These are phyloP conservation scores for Rasamsonia emersonii DNA, from an alignment of 2,329 filamentous ascomycete species.

Conservation along the genomic window DNA sequence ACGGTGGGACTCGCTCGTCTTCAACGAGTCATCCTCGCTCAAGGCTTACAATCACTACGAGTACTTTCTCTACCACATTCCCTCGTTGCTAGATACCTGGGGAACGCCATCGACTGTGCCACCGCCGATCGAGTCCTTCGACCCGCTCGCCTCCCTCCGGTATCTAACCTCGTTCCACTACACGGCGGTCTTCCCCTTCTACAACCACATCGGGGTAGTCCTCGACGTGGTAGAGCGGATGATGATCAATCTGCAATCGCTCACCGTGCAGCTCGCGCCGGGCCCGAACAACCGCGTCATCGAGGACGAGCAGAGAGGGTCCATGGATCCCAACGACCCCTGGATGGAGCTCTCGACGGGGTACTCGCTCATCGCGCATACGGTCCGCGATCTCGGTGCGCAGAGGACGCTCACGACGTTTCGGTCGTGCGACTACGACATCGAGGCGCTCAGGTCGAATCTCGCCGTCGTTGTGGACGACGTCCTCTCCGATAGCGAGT, in stretches of 20 bases:
- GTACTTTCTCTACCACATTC: conserved; percentile 58
- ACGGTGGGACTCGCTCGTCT: conserved; percentile 55
- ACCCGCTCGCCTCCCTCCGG: conserved; percentile 39
- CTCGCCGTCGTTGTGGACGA: conserved; percentile 17
- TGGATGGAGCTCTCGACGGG: conserved; percentile 49
- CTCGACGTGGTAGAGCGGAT: conserved; percentile 34
- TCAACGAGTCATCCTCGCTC: conserved; percentile 71
- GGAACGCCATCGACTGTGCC: conserved; percentile 17
- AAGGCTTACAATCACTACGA: conserved; percentile 63
- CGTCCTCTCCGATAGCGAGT: conserved; percentile 15
- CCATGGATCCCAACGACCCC: conserved; percentile 34
- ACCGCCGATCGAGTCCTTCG: conserved; percentile 15
- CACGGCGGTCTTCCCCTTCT: conserved; percentile 59
- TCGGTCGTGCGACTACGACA: conserved; percentile 21
- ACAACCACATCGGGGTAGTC: conserved; percentile 47
- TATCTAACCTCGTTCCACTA: conserved; percentile 42
- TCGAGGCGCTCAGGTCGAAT: conserved; percentile 20
- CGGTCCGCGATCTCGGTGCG: conserved; percentile 19
- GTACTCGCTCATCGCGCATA: conserved; percentile 39
- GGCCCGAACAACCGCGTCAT: conserved; percentile 25
- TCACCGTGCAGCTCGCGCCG: conserved; percentile 48
- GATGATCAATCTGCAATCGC: conserved; percentile 43
- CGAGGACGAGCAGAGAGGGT: conserved; percentile 30
- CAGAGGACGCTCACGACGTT: conserved; percentile 18
- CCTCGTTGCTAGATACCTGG: conserved; percentile 49